A percentile compares a stretch with the other conserved stretches of the same genome.
phyloP scores from a whole-genome alignment of 176 grass and related monocot species.

The Guadua angustifolia region DNA sequence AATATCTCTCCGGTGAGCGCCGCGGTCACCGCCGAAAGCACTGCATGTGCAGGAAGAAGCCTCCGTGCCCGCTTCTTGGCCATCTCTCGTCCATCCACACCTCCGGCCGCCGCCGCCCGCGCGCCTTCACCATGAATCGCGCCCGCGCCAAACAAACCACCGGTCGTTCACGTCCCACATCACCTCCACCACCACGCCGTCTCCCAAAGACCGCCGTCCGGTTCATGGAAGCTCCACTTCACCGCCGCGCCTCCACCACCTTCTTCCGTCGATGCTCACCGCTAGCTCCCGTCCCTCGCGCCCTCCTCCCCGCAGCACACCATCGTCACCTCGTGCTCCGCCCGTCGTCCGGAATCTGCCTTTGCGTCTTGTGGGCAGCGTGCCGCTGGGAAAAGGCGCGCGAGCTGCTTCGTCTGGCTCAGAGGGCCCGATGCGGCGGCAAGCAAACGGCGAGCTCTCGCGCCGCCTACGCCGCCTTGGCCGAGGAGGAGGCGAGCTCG shows the following conservation, averaged over 20 bases:
- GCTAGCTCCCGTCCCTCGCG: slow-evolving; percentile 56
- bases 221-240: slow-evolving; percentile 89
- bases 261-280: slow-evolving; percentile 73
- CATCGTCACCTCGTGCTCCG: slow-evolving; percentile 78
- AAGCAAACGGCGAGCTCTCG: slow-evolving; percentile 54
- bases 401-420: slow-evolving; percentile 69
- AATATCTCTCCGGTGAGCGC: neutral
- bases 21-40: slow-evolving; percentile 52
- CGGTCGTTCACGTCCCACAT: slow-evolving; percentile 97
- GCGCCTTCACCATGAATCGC: slow-evolving; percentile 89
- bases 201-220: slow-evolving; percentile 63
- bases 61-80: slow-evolving; percentile 46
- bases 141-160: slow-evolving; percentile 63
- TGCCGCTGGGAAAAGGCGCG: neutral
- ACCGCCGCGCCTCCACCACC: slow-evolving; percentile 64
- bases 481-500: no score
- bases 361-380: slow-evolving; percentile 60
- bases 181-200: slow-evolving; percentile 76
- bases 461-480: no score
- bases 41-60: slow-evolving; percentile 65
- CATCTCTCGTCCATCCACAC: slow-evolving; percentile 84
- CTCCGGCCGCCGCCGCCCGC: slow-evolving; percentile 48
- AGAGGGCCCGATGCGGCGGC: slow-evolving; percentile 39
- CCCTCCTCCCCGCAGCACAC: slow-evolving; percentile 64
- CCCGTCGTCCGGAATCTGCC: slow-evolving; percentile 60